These are phyloP conservation scores for Cylindrotheca closterium DNA, from an alignment of 108 stramenopile genomes.

Conservation along the genomic window DNA sequence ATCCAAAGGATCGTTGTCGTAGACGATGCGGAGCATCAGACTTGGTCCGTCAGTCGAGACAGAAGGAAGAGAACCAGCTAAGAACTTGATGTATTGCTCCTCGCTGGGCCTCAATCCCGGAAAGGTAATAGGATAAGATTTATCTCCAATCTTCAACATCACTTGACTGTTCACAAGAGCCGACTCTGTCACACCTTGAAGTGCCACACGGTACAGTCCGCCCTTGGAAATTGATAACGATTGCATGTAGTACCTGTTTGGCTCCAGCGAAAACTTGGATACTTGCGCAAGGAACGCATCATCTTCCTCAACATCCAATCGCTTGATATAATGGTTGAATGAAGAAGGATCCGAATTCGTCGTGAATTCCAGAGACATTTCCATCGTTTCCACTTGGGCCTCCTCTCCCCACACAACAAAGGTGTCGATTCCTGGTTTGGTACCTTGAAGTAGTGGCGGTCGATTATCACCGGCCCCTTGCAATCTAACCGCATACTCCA, in stretches of 20 bases:
- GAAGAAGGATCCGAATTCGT: constrained; percentile 5
- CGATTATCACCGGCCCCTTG: neutral
- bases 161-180: neutral
- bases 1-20: neutral
- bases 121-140: neutral
- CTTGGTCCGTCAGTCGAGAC: neutral
- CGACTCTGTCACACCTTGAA: neutral
- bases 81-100: neutral
- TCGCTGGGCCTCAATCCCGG: neutral
- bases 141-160: neutral
- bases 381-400: neutral
- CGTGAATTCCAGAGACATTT: constrained; percentile 11
- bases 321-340: constrained; percentile 15
- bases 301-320: constrained; percentile 16
- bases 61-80: neutral
- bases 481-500: constrained; percentile 14
- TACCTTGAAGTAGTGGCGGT: constrained; percentile 16
- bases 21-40: neutral
- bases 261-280: neutral
- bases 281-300: constrained; percentile 17
- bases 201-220: neutral
- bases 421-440: neutral
- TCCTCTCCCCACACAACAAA: constrained; percentile 18
- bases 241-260: neutral
- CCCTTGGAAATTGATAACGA: neutral